Base-by-base conservation (phyloP, 495 filamentous ascomycete genomes). In the Wilcoxina mikolae region DNA sequence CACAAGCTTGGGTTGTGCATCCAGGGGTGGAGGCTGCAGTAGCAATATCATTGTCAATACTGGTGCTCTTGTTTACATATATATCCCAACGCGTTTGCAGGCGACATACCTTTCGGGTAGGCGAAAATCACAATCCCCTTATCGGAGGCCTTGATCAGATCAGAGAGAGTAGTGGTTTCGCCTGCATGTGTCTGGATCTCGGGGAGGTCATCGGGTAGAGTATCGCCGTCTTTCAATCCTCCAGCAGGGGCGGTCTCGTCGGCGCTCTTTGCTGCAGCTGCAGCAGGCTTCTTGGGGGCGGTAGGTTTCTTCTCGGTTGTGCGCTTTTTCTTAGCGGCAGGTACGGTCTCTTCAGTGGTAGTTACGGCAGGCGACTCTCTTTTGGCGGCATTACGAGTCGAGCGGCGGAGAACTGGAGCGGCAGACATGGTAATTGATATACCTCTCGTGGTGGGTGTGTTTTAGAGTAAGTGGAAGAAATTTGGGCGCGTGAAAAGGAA, bases 1-100 rank as follows among this genome's bases (percentile, higher is more conserved):
- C 72, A 69, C 91, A 95, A 48, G 76, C 91, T 79, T 96, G 91
- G 26, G 75, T 86, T 38, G 87, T 96, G 73, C 91, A 98, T 54
- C 93, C 91, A 25, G 85, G 85, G 25, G 91, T 98, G 10, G 84
- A 90, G 4, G 63, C 63, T 62, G 39, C 42, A 48, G 3, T n/a
- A n/a, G n/a, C n/a, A n/a, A n/a, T n/a, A n/a, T n/a, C n/a, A n/a
- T n/a, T n/a, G n/a, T n/a, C n/a, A 17, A 31, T 42, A 22, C 28
- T 41, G 7, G 47, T 23, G 29, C 24, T 27, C 41, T 28, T 50
- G 54, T 64, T 42, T 64, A 56, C 53, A 57, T 49, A 52, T 53
- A 47, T 33, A 42, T 24, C 4, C 51, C 1, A 24, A 24, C n/a
- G 31, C 2, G 43, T 46, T 17, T 2, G 11, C 11, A 15, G 7